Base-by-base conservation (phyloP, 2,329 filamentous ascomycete species). In the Myriosclerotinia curreyana region DNA sequence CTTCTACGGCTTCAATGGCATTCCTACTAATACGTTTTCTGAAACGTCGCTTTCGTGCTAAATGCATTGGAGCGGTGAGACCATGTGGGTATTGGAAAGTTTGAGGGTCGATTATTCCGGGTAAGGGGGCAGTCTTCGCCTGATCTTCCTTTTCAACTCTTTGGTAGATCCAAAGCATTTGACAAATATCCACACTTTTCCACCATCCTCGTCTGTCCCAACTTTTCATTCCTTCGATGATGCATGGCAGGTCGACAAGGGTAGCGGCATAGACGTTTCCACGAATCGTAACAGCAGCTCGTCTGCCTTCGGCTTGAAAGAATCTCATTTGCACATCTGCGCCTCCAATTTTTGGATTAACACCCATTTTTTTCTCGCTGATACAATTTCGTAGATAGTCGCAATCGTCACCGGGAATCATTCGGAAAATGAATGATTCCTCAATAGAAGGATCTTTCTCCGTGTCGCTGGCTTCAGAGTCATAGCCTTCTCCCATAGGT, bases 401-500 rank as follows among this genome's bases (percentile, higher is more conserved):
- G 74, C 90, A 91, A 76, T 97, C 90, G 38, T 90, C 86, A 0
- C 92, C 93, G 0, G 92, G 91, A 62, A 87, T 76, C 90, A 97
- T 96, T 66, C 95, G 90, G 66, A 99, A 77, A 11, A 99, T 82
- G 69, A 98, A 91, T 68, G 96, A 89, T 72, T 94, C 90, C 76
- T 98, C 94, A 66, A 96, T 91, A 1, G 89, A 83, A 0, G 95
- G 95, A 72, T 99, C 95, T 12, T 80, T 77, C 76, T 99, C 95
- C 17, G 88, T 86, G 73, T 98, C 95, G 63, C 92, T 95, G 15
- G 93, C 92, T 76, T 98, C 95, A 3, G 93, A 97, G 75, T 99
- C 95, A 77, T 98, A 99, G 9, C 94, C 95, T 64, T 96, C 92
- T 60, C 95, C 95, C 1, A 86, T 84, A 6, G 87, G 86, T 68